Conservation (phyloP, 2,329 filamentous ascomycete genomes). For the Sclerotinia subarctica region DNA sequence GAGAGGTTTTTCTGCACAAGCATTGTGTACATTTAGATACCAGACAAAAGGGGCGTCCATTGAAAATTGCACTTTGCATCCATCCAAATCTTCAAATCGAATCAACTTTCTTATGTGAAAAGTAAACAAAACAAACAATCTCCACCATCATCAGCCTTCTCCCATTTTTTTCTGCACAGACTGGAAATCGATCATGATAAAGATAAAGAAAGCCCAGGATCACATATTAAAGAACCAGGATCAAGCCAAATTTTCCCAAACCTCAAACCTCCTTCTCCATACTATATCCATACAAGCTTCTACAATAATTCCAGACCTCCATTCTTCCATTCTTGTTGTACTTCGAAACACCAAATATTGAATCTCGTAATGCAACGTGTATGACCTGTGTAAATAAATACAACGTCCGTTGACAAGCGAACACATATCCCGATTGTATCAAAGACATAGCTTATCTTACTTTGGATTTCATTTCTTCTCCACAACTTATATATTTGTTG, state of each 20-base stretch:
- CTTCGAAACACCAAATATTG: slow-evolving; percentile 3
- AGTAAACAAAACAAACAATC: slow-evolving; percentile 1
- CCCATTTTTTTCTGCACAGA: slow-evolving; percentile 14
- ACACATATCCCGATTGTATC: slow-evolving; percentile 2
- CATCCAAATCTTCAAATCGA: background rate
- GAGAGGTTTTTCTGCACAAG: slow-evolving; percentile 15
- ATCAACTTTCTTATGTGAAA: background rate
- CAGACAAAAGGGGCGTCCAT: slow-evolving; percentile 23
- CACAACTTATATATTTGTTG: background rate
- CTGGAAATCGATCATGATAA: slow-evolving; percentile 12
- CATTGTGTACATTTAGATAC: slow-evolving; percentile 29
- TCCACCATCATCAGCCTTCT: background rate
- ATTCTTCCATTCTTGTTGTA: background rate
- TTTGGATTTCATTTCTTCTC: background rate
- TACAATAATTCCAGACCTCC: background rate
- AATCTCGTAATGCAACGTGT: background rate
- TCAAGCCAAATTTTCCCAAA: slow-evolving; percentile 3
- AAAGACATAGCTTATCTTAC: slow-evolving; percentile 8
- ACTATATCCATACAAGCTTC: background rate
- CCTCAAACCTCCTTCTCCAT: slow-evolving; percentile 1
- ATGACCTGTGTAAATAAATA: background rate
- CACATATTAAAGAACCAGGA: slow-evolving; percentile 8
- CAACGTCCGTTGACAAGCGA: slow-evolving; percentile 7
- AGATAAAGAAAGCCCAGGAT: slow-evolving; percentile 13
- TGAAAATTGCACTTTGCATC: slow-evolving; percentile 13